Conservation (phyloP, 2,329 filamentous ascomycete genomes). For the Leptosphaerulina australis region DNA sequence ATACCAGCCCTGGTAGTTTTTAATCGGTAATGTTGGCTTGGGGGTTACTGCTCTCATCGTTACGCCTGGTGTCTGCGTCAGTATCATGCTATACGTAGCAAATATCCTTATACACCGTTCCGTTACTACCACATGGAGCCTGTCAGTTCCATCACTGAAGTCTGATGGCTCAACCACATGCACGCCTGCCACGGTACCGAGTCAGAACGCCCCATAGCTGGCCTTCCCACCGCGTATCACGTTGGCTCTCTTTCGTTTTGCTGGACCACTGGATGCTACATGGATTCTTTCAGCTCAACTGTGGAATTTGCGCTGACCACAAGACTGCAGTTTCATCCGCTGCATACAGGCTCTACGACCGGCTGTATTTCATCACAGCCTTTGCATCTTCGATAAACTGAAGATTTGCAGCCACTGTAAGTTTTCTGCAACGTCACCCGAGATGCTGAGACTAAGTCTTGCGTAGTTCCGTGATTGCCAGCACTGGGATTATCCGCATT, state of each 20-base stretch:
- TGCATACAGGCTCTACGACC: conserved; percentile 22
- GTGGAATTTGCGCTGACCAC: conserved; percentile 21
- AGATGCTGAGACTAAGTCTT: conserved; percentile 33
- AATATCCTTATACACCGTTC: neutral
- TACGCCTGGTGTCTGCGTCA: too few relatives aligned
- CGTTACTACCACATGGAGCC: conserved; percentile 5
- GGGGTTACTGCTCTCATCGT: conserved; percentile 5
- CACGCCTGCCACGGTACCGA: conserved; percentile 5
- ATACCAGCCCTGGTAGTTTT: neutral
- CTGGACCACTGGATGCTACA: conserved; percentile 3
- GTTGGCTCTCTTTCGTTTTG: conserved; percentile 7
- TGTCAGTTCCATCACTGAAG: conserved; percentile 2
- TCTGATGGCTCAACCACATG: conserved; percentile 9
- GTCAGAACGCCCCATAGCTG: conserved; percentile 8
- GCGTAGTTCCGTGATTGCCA: conserved; percentile 46
- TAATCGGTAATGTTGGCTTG: neutral
- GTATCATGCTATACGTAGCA: conserved; percentile 7
- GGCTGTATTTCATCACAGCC: conserved; percentile 24
- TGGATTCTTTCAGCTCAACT: neutral
- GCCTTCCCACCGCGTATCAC: neutral
- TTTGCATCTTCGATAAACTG: conserved; percentile 23
- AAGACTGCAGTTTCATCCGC: conserved; percentile 13
- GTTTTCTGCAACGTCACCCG: conserved; percentile 7
- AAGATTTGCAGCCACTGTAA: conserved; percentile 34
- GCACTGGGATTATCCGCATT: conserved; percentile 51